Evolutionary conservation across 202 grass and related monocot species (phyloP), one percentile per base, ranked within the genome.

Genomic region (Dendrocalamus latiflorus): DNA sequence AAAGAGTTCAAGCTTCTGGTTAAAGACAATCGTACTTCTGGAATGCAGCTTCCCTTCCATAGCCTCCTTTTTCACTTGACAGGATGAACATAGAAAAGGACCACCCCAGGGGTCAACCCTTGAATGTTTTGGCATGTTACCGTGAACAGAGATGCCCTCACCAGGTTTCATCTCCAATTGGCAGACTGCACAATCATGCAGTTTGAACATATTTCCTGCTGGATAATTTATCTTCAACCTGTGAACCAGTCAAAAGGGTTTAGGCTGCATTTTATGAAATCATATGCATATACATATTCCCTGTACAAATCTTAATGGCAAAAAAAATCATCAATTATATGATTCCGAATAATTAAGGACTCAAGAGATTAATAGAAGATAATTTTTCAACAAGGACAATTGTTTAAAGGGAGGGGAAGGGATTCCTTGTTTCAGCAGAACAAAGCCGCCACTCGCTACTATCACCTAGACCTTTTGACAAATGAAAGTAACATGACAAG

Each of bases 51-150:
- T 95, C 78, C 95, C 95, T 91, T 98, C 95, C 95, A 98, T 98
- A 43, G 95, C 93, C 86, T 89, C 93, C 62, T 93, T 98, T 83
- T 98, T 98, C 18, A n/a, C n/a, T n/a, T n/a, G n/a, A n/a, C n/a
- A n/a, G n/a, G n/a, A n/a, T n/a, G n/a, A n/a, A n/a, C n/a, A n/a
- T n/a, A n/a, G n/a, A n/a, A n/a, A n/a, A n/a, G n/a, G n/a, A n/a
- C n/a, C n/a, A n/a, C n/a, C n/a, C n/a, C n/a, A n/a, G n/a, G n/a
- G n/a, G n/a, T n/a, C n/a, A n/a, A n/a, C n/a, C n/a, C n/a, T n/a
- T n/a, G n/a, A n/a, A n/a, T n/a, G n/a, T n/a, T n/a, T n/a, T n/a
- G n/a, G n/a, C n/a, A n/a, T n/a, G n/a, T n/a, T n/a, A n/a, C n/a
- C n/a, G n/a, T n/a, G n/a, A n/a, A n/a, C n/a, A n/a, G n/a, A n/a